Evolutionary conservation across 371 early-diverging fungal genomes (phyloP).

Genomic region (Mortierella sp.): DNA sequence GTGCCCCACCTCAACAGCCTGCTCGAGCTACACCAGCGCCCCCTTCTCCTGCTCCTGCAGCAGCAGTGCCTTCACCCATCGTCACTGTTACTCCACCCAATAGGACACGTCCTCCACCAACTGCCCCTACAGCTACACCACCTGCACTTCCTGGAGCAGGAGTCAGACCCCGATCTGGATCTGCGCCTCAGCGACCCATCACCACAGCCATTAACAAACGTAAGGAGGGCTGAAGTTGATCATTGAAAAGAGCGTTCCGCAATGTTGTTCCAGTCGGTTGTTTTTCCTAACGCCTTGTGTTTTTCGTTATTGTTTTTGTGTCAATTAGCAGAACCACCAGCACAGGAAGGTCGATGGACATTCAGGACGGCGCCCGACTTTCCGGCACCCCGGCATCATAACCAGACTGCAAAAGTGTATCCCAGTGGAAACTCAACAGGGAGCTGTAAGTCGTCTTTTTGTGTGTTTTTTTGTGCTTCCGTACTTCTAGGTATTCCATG

Average conservation of each 20-base stretch:
- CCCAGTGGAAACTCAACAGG: slow-evolving; percentile 48
- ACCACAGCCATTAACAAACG: slow-evolving; percentile 15
- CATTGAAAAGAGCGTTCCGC: background rate
- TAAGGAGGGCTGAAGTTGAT: background rate
- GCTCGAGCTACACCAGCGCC: slow-evolving; percentile 32
- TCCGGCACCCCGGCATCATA: slow-evolving; percentile 41
- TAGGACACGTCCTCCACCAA: slow-evolving; percentile 28
- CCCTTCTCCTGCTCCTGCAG: no score
- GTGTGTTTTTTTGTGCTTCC: background rate
- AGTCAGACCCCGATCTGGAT: slow-evolving; percentile 40
- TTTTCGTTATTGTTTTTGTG: background rate
- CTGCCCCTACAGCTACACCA: slow-evolving; percentile 11
- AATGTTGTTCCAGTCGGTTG: background rate
- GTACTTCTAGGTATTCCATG: background rate
- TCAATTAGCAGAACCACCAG: slow-evolving; percentile 40
- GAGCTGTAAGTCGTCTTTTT: slow-evolving; percentile 31
- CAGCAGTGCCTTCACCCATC: slow-evolving; percentile 19
- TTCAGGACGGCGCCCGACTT: slow-evolving; percentile 37
- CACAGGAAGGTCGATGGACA: slow-evolving; percentile 52
- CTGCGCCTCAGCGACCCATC: slow-evolving; percentile 33
- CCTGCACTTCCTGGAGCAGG: slow-evolving; percentile 28
- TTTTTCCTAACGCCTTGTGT: background rate
- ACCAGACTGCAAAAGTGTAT: slow-evolving; percentile 25
- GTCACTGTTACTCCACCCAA: slow-evolving; percentile 24
- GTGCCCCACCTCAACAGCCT: slow-evolving; percentile 48